Evolutionary conservation across 352 stramenopile genomes (phyloP), one percentile per base, ranked within the genome.

Genomic region (Phytophthora uliginosa): DNA sequence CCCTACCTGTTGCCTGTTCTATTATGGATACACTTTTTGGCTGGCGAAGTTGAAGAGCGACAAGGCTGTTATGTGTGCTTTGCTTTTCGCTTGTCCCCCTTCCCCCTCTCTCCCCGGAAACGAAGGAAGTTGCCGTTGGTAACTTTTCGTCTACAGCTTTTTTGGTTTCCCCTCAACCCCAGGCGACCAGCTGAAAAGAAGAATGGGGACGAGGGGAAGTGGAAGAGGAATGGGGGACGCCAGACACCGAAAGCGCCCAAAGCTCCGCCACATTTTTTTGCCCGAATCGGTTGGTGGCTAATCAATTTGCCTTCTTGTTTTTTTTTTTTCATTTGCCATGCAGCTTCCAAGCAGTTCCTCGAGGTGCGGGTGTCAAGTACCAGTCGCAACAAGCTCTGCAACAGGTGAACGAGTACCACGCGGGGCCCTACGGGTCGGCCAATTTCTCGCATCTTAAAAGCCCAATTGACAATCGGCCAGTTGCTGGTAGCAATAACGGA

Each of bases 401-500:
- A 18, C 78, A 84, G 48, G 66, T 79, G n/a, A 79, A 69, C 13
- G 67, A 77, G n/a, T 82, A 71, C 42, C 75, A 82, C 58, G 36
- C 68, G 12, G 74, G 74, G 45, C 52, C 42, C 22, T 81, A 78
- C 22, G 26, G 48, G 2, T 47, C 58, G 36, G 20, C 47, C 0
- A 82, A 76, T 45, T 82, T 80, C 57, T 55, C 75, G 24, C 74
- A 77, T 18, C 57, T 79, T 26, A 79, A 81, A 22, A 73, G 15
- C 31, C 63, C 66, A 8, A 47, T 50, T 13, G 74, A 77, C 58
- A 75, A 63, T 22, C 45, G 62, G 60, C 20, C 63, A n/a, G 68
- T 58, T 7, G 40, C 20, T 31, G n/a, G 47, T 6, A 52, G 7
- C 34, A 67, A 59, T 33, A 68, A 61, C 12, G 72, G 57, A 59